Evolutionary conservation across 2,329 filamentous ascomycete genomes (phyloP).

Genomic region (Thermothelomyces thermophilus): DNA sequence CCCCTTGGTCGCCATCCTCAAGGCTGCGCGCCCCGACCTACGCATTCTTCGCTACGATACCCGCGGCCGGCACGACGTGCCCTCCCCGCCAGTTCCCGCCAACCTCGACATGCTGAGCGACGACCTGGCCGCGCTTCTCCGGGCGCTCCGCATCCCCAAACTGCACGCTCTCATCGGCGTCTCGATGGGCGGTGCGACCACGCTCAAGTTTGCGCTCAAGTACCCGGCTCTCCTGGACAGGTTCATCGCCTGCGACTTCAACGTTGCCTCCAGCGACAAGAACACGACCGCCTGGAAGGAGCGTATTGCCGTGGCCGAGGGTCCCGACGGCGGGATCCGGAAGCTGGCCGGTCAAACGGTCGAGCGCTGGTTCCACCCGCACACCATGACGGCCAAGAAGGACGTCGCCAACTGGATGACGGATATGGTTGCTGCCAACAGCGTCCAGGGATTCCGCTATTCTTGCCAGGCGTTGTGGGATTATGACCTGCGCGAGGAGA

Average conservation of each 20-base stretch:
- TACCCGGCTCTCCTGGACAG: constrained; percentile 52
- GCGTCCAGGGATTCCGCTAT: constrained; percentile 61
- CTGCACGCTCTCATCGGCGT: constrained; percentile 68
- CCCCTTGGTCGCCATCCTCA: constrained; percentile 58
- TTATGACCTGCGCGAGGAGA: constrained; percentile 57
- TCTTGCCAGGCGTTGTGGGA: constrained; percentile 64
- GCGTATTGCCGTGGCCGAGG: constrained; percentile 61
- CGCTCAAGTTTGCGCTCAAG: constrained; percentile 63
- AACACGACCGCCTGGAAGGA: constrained; percentile 78
- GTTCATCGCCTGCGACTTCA: constrained; percentile 75
- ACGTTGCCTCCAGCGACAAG: constrained; percentile 60
- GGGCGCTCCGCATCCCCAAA: constrained; percentile 60
- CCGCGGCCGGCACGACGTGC: constrained; percentile 57
- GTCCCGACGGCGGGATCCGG: constrained; percentile 50
- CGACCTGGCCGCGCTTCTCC: constrained; percentile 61
- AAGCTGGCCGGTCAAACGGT: constrained; percentile 66
- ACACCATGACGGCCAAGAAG: constrained; percentile 38
- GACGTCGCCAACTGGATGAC: constrained; percentile 51
- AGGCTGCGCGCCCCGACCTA: constrained; percentile 53
- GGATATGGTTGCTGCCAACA: constrained; percentile 63
- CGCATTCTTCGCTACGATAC: constrained; percentile 71
- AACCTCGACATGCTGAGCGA: constrained; percentile 60
- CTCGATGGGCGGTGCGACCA: constrained; percentile 73
- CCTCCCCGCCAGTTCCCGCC: constrained; percentile 42
- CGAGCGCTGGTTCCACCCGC: constrained; percentile 69